Base-by-base conservation (phyloP, 345 rosid species). In the Angophora floribunda region DNA sequence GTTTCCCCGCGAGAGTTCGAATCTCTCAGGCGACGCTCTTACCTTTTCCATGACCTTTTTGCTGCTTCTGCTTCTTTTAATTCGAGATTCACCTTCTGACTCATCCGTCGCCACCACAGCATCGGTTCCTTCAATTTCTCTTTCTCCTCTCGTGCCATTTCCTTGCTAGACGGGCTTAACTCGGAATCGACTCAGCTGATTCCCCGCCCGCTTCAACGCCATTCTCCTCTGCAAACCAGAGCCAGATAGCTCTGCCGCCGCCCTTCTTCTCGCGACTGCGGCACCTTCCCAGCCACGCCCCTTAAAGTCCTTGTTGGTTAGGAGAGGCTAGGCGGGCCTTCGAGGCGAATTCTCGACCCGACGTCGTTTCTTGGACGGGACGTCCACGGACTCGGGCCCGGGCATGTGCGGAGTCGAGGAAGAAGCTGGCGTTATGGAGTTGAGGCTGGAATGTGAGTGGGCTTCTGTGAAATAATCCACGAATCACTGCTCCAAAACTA, bases 1-100 rank as follows among this genome's bases (percentile, higher is more conserved):
- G 96, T 93, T 92, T 94, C 95, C 94, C 95, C 94, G 95, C 95
- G 96, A 92, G 94, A 94, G 94, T 94, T 94, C 95, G 95, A 94
- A 94, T 94, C 94, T 94, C 94, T 94, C 93, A 94, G 97, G 96
- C 95, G 95, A 91, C 95, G 95, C 1, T 1, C 0, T 41, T 12
- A 8, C 2, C 3, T 28, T 22, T 59, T 9, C 2, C 12, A 0
- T 67, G 7, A 4, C 13, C 65, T 24, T 24, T 59, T 59, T 22
- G 63, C 63, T 10, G 19, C 21, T 65, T 22, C 45, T 32, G 4
- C 45, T 16, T 30, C 44, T 30, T 7, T 61, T 15, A 36, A 4
- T 70, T 70, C 80, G 19, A 70, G 24, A 36, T 9, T 21, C 36
- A 17, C 13, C 6, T 6, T 84, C 2, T 13, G 51, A 13, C 52